Evolutionary conservation across 179 eudicot species (phyloP), one percentile per base, ranked within the genome.

Genomic region (Pouteria campechiana): DNA sequence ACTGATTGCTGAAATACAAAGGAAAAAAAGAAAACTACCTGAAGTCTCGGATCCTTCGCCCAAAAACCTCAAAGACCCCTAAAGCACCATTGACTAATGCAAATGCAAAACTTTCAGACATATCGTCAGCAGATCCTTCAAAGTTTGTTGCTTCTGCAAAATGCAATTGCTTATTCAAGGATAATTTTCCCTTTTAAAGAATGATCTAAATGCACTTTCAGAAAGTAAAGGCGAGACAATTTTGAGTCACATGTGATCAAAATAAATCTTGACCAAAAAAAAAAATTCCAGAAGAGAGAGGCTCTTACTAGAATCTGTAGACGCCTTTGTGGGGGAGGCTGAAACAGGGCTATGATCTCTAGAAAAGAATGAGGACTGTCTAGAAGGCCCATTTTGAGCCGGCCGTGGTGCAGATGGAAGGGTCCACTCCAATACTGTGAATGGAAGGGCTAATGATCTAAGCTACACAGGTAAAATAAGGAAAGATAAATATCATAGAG

Each of bases 381-480:
- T 72, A 52, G 77, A 50, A 39, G 83, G 70, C 50, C 53, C 77
- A 59, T 36, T 74, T 23, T 55, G 71, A 30, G 52, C 52, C 28
- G 98, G 87, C 41, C 85, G 72, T 32, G 98, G 98, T 55, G 82
- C 85, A 14, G 96, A 67, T 33, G 98, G 98, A 44, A 90, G 88
- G 48, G 98, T 86, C 98, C 98, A 90, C 55, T 90, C 98, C 62
- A 90, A 60, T 31, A 87, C 96, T 11, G 98, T 86, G 74, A 90
- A 86, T 39, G 98, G 98, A 69, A 90, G 98, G 54, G 98, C 98
- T 70, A 90, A 79, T 54, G 98, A 90, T 70, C 98, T 79, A 58
- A 90, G 84, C 96, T 90, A 90, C 75, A 78, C 41, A 48, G 21
- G 36, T 33, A 52, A n/a, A 57, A 53, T 41, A 49, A 25, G 54